Base-by-base conservation (phyloP, 129 eudicot species). In the Flaveria robusta region DNA sequence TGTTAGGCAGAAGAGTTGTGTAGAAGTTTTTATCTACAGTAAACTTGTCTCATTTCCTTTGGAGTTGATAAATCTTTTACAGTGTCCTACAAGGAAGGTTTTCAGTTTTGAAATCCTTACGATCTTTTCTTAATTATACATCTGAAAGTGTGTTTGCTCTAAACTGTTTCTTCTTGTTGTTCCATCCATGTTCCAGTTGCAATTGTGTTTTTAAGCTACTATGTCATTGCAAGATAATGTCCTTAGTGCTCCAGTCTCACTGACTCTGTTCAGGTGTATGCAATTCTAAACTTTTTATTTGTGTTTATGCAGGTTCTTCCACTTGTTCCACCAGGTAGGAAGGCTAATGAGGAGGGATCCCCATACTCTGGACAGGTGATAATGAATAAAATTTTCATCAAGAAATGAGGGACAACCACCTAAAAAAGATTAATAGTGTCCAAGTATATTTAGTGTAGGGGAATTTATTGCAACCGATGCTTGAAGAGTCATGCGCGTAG, bases 241-340 rank as follows among this genome's bases (percentile, higher is more conserved):
- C 16, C 42, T 22, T 39, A n/a, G 16, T 62, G 52, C 31, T 19
- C 50, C 24, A 56, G 18, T 47, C 65, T 31, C 43, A 47, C 51
- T n/a, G 54, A 50, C 16, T 54, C 70, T 43, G 31, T 66, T 80
- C 62, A 66, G 62, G 62, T 64, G 45, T 66, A 43, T 64, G 54
- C 55, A 71, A 71, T 71, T 85, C 31, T 73, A 58, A 20, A 72
- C 22, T 31, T 18, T 75, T 72, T 19, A 45, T 68, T 62, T 75
- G 56, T 81, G 68, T 74, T 59, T 54, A 76, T 81, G 83, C 86
- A 95, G 99, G 97, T 95, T 86, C 97, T 95, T 72, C 99, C 99
- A 69, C 96, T 95, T 75, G 99, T 95, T 81, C 99, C 99, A 54
- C 99, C 99, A 6, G 98, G 98, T 52, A 88, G 96, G 81, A 88